Percentiles rank a stretch among this genome's conserved stretches.
phyloP scores from a whole-genome alignment of 2,329 filamentous ascomycete species.

The Huntiella bhutanensis region DNA sequence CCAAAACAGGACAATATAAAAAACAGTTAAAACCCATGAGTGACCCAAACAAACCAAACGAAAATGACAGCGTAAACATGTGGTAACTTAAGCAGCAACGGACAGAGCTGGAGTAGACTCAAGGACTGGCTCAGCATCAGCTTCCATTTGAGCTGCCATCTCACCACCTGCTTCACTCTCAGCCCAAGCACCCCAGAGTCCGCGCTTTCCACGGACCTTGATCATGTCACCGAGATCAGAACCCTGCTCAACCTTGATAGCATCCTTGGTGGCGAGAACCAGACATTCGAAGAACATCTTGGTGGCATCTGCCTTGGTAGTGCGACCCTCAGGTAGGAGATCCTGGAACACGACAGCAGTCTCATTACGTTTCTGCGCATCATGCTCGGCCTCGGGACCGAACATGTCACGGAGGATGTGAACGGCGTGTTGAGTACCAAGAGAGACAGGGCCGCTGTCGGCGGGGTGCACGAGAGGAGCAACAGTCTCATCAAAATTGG shows the following conservation, averaged over 20 bases:
- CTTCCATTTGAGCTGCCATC: conserved; percentile 32
- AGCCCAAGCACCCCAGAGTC: conserved; percentile 94
- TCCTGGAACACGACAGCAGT: conserved; percentile 75
- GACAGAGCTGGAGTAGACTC: conserved; percentile 9
- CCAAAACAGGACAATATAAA: neutral
- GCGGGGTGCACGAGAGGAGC: conserved; percentile 59
- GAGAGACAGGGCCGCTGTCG: conserved; percentile 69
- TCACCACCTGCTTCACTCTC: conserved; percentile 53
- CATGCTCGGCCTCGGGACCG: conserved; percentile 49
- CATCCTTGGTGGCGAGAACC: conserved; percentile 92
- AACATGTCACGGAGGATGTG: conserved; percentile 84
- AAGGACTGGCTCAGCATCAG: conserved; percentile 15
- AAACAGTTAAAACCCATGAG: conserved; percentile 1
- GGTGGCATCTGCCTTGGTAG: conserved; percentile 76
- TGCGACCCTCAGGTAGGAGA: conserved; percentile 62
- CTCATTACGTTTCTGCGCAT: conserved; percentile 55
- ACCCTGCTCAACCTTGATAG: conserved; percentile 85
- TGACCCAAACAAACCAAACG: neutral
- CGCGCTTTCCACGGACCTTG: conserved; percentile 72
- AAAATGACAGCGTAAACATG: conserved; percentile 1
- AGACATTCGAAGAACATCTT: conserved; percentile 99
- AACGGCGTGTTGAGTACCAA: conserved; percentile 88
- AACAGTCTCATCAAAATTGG: conserved; percentile 63
- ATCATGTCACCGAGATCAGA: conserved; percentile 61
- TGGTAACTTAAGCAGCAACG: conserved; percentile 11